A percentile compares a stretch with the other conserved stretches of the same genome.
phyloP scores from a whole-genome alignment of 129 eudicot genomes.

The Flaveria bidentis region DNA sequence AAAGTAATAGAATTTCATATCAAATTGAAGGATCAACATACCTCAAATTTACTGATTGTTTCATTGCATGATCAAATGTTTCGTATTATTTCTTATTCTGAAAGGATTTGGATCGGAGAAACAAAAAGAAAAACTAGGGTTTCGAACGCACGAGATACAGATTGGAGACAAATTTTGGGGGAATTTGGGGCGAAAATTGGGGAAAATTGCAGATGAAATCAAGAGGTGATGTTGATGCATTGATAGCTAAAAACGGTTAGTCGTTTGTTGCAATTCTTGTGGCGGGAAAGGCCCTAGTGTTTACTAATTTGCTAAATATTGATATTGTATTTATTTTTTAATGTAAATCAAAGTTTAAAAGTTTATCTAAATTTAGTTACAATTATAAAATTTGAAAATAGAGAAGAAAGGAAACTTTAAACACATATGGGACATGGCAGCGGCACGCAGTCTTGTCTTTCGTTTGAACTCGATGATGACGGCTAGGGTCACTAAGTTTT shows the following conservation, averaged over 20 bases:
- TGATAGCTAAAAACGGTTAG: conserved; percentile 32
- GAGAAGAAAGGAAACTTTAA: too few relatives aligned
- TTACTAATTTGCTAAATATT: conserved; percentile 2
- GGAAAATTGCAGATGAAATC: conserved; percentile 12
- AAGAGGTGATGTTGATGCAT: conserved; percentile 8
- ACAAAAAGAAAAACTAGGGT: conserved; percentile 26
- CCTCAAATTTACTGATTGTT: conserved; percentile 14
- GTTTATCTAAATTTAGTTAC: neutral
- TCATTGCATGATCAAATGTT: conserved; percentile 6
- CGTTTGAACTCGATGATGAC: too few relatives aligned
- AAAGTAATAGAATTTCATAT: neutral
- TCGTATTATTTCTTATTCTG: neutral
- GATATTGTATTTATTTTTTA: neutral
- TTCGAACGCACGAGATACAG: conserved; percentile 31
- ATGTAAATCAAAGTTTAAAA: neutral
- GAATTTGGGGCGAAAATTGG: conserved; percentile 31
- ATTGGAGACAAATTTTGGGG: conserved; percentile 32
- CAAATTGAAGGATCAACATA: conserved; percentile 20
- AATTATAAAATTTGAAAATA: too few relatives aligned
- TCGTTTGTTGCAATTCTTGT: conserved; percentile 20
- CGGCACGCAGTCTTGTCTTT: too few relatives aligned
- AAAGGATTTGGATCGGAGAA: conserved; percentile 21
- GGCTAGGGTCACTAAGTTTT: too few relatives aligned
- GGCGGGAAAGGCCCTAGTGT: conserved; percentile 20
- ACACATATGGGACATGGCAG: too few relatives aligned